A percentile compares a stretch with the other conserved stretches of the same genome.
phyloP scores from a whole-genome alignment of 106 monocot species.

The Acorus gramineus region DNA sequence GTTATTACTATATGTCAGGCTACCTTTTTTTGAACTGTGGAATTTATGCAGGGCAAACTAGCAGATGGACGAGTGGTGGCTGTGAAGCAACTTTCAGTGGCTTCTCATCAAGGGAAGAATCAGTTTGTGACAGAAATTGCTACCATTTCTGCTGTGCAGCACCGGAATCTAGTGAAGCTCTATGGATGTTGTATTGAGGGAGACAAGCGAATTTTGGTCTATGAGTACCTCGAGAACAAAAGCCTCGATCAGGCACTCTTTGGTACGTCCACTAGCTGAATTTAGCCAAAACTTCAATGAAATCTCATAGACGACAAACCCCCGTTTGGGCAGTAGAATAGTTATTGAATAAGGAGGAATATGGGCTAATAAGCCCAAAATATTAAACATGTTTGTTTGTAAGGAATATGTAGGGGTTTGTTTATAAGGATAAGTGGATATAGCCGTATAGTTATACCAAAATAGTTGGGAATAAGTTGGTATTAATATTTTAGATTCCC shows the following conservation, averaged over 20 bases:
- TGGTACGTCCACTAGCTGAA: conserved; percentile 1
- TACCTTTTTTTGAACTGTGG: background rate
- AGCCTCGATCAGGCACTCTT: conserved; percentile 14
- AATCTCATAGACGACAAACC: no score
- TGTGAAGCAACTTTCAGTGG: conserved; percentile 10
- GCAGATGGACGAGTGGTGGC: conserved; percentile 11
- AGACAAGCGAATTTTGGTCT: conserved; percentile 8
- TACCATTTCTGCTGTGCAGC: conserved; percentile 15
- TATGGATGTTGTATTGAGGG: conserved; percentile 14
- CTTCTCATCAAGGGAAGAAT: conserved; percentile 7
- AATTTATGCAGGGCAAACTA: conserved; percentile 11
- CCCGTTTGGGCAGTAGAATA: no score
- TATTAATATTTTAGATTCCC: no score
- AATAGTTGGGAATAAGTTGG: no score
- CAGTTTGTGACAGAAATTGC: conserved; percentile 15
- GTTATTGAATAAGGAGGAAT: no score
- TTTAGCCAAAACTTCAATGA: background rate
- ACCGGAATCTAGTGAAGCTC: conserved; percentile 16
- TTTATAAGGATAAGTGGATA: no score
- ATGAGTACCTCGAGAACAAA: conserved; percentile 13
- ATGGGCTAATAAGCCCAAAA: no score
- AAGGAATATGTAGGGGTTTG: no score
- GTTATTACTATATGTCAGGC: background rate
- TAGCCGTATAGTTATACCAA: no score
- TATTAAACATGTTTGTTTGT: no score